Conservation (phyloP, 257 asterid genomes). For the Ilex aquifolium region DNA sequence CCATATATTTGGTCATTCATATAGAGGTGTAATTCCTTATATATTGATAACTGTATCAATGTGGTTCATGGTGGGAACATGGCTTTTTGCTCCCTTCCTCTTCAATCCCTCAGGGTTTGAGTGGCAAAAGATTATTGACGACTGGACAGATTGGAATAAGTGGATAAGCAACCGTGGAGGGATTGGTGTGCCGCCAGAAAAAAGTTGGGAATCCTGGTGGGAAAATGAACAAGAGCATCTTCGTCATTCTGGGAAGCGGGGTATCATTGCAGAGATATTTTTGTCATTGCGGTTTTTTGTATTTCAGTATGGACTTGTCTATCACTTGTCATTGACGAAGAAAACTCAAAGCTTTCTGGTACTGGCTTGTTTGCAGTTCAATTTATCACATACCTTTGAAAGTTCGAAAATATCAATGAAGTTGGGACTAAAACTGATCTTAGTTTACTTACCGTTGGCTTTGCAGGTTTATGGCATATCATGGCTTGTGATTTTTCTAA, state of each 20-base stretch:
- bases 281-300: slow-evolving; percentile 76
- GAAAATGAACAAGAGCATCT: slow-evolving; percentile 84
- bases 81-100: slow-evolving; percentile 94
- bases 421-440: neutral
- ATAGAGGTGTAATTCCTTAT: slow-evolving; percentile 61
- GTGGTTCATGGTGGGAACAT: slow-evolving; percentile 85
- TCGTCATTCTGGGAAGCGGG: slow-evolving; percentile 61
- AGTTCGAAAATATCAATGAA: neutral
- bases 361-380: slow-evolving; percentile 4
- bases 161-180: slow-evolving; percentile 93
- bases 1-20: slow-evolving; percentile 71
- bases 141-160: slow-evolving; percentile 89
- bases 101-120: slow-evolving; percentile 96
- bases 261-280: slow-evolving; percentile 67
- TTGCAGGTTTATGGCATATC: slow-evolving; percentile 75
- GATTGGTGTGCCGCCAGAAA: slow-evolving; percentile 80
- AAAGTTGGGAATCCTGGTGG: slow-evolving; percentile 99
- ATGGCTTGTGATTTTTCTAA: slow-evolving; percentile 66
- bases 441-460: slow-evolving; percentile 8
- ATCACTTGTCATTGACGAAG: slow-evolving; percentile 70
- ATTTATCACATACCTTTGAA: neutral
- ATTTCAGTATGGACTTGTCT: slow-evolving; percentile 79
- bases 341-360: slow-evolving; percentile 52
- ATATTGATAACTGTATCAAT: slow-evolving; percentile 72
- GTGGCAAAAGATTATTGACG: slow-evolving; percentile 93